Evolutionary conservation across 2,329 filamentous ascomycete genomes (phyloP), one percentile per base, ranked within the genome.

Genomic region (Paraphoma chrysanthemicola): DNA sequence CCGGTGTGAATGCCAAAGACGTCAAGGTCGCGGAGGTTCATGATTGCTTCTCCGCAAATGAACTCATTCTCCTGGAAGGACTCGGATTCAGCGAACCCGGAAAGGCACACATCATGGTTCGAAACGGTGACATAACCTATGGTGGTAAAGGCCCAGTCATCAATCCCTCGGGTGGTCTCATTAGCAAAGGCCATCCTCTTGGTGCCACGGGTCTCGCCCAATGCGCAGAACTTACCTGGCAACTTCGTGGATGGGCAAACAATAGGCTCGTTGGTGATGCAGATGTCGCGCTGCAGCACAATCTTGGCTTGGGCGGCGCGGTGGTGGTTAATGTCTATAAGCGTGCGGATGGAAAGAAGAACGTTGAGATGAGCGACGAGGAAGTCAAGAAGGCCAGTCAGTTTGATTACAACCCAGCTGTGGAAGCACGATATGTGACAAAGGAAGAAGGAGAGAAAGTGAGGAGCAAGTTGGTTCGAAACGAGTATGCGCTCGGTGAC

Each of bases 41-140:
- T 78, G 94, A 98, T 80, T 98, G 94, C 81, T 98, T 98, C 84
- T 93, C 90, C 12, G 89, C 93, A 17, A 98, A 98, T 74, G 92
- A 97, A 82, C 90, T 97, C 87, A 85, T 95, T 51, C 87, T 88
- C 0, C 86, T 98, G 39, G 93, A 97, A 74, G 91, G 91, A 0
- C 83, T 98, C 2, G 93, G 92, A 1, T 85, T 98, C 18, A 74
- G 83, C 46, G 88, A 88, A 58, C 86, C 85, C 4, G 94, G 94
- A 6, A 94, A 92, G 77, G 94, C 94, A 0, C 93, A 97, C 73
- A 91, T 96, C 78, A 88, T 97, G 80, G 93, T 97, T 11, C 87
- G 93, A 17, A 80, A 79, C 6, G 93, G 93, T 29, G 92, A 93
- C 70, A 96, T 97, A 72, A 97, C 94, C 1, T 96, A 96, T 76